Evolutionary conservation across 352 stramenopile genomes (phyloP).

Genomic region (Phytophthora crassamura): DNA sequence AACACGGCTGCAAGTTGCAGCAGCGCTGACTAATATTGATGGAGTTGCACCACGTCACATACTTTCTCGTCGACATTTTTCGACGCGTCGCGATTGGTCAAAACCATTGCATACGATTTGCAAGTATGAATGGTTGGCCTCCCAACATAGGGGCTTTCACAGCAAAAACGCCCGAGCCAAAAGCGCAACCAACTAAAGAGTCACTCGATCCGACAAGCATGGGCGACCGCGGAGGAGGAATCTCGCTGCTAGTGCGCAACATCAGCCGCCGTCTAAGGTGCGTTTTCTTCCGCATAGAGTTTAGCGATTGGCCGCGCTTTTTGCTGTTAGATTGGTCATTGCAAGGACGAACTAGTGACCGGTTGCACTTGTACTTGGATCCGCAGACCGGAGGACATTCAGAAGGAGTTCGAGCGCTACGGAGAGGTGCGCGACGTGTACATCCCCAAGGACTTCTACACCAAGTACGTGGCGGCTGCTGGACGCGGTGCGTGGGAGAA

Average conservation of each 20-base stretch:
- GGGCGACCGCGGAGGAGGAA: slow-evolving; percentile 74
- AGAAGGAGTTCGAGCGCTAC: slow-evolving; percentile 93
- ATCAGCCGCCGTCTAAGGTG: slow-evolving; percentile 90
- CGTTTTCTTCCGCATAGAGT: slow-evolving; percentile 8
- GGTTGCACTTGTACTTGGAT: slow-evolving; percentile 3
- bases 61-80: slow-evolving; percentile 18
- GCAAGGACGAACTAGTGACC: slow-evolving; percentile 14
- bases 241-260: slow-evolving; percentile 95
- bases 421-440: slow-evolving; percentile 96
- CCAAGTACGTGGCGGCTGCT: slow-evolving; percentile 59
- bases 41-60: slow-evolving; percentile 15
- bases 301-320: neutral
- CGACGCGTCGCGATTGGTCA: too few species aligned
- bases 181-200: slow-evolving; percentile 22
- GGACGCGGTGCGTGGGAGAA: neutral
- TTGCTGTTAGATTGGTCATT: slow-evolving; percentile 4
- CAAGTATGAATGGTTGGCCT: slow-evolving; percentile 36
- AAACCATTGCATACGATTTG: slow-evolving; percentile 17
- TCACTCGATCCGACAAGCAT: slow-evolving; percentile 26
- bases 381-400: slow-evolving; percentile 88
- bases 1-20: too few species aligned
- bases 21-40: too few species aligned
- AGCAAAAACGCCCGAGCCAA: slow-evolving; percentile 35
- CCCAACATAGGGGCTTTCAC: slow-evolving; percentile 13
- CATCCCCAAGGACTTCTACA: slow-evolving; percentile 95